Base-by-base conservation (phyloP, 208 protist genomes). In the Lotmaria passim region DNA sequence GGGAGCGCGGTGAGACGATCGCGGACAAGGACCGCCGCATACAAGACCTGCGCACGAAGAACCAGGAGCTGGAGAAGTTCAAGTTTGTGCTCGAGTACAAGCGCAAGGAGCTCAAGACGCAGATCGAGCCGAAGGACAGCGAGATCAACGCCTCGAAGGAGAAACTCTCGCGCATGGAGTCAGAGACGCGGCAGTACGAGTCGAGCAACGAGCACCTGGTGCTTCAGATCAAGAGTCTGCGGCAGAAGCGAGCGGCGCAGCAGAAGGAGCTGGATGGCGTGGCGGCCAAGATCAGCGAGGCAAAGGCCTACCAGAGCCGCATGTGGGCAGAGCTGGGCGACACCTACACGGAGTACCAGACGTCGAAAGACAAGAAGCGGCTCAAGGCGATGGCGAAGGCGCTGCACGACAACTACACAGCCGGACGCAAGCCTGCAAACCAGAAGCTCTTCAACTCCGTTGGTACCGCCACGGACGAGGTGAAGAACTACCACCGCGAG, bases 51-150 rank as follows among this genome's bases (percentile, higher is more conserved):
- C 98, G 98, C 70, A 98, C 98, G 73, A 99, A 99, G 86, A 99
- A 99, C 75, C 95, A 99, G 77, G 97, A 99, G 82, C 82, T 99
- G 34, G 97, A 99, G 66, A 99, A 99, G 85, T 99, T 99, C 86
- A 98, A 98, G 79, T 99, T 99, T 78, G 98, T 99, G 68, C 87
- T 99, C 26, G 97, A 99, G 81, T 98, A 99, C 89, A 99, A 99
- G 85, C 99, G 99, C 56, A 95, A 93, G 58, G 97, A 99, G 76
- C 94, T 99, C 36, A 98, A 98, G 85, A 95, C 90, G 52, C 98
- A 99, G 87, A 99, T 99, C 57, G 96, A 98, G 80, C 98, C 98
- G 1, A 90, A 94, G 43, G 97, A 99, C 67, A 83, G 94, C 34
- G 94, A 99, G 75, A 98, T 99, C 63, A 60, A 65, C 24, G 81